Conservation (phyloP, 139 green algal genomes). For the Mychonastes homosphaera region DNA sequence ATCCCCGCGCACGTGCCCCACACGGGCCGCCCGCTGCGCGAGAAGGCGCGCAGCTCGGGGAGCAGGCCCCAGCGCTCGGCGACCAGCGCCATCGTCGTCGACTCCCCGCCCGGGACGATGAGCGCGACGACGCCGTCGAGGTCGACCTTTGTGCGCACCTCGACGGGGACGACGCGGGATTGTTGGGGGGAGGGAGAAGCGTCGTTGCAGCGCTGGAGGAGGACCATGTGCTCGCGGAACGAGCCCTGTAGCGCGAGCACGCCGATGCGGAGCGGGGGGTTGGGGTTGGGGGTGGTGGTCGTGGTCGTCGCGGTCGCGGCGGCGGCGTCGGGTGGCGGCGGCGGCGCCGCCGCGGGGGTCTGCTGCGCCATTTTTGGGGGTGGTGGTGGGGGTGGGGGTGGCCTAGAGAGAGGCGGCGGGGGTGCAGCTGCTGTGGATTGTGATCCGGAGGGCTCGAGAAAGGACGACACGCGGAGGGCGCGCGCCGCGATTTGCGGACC, state of each 20-base stretch:
- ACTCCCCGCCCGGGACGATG: constrained; percentile 90
- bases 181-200: too few species aligned
- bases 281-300: too few species aligned
- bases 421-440: too few species aligned
- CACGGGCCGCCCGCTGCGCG: constrained; percentile 54
- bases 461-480: too few species aligned
- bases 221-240: constrained; percentile 79
- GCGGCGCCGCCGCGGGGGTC: too few species aligned
- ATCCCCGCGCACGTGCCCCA: constrained; percentile 98
- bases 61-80: constrained; percentile 82
- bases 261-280: constrained; percentile 29
- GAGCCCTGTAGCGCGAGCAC: constrained; percentile 87
- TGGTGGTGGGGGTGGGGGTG: too few species aligned
- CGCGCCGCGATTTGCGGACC: too few species aligned
- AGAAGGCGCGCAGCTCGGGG: constrained; percentile 56
- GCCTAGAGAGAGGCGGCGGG: too few species aligned
- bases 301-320: too few species aligned
- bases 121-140: constrained; percentile 61
- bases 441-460: too few species aligned
- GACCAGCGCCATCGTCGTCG: constrained; percentile 86
- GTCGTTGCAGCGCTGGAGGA: constrained; percentile 47
- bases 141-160: constrained; percentile 77
- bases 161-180: constrained; percentile 53
- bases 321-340: too few species aligned
- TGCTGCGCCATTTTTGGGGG: too few species aligned